Conservation (phyloP, 2,329 filamentous ascomycete species). For the Parafenestella ontariensis region DNA sequence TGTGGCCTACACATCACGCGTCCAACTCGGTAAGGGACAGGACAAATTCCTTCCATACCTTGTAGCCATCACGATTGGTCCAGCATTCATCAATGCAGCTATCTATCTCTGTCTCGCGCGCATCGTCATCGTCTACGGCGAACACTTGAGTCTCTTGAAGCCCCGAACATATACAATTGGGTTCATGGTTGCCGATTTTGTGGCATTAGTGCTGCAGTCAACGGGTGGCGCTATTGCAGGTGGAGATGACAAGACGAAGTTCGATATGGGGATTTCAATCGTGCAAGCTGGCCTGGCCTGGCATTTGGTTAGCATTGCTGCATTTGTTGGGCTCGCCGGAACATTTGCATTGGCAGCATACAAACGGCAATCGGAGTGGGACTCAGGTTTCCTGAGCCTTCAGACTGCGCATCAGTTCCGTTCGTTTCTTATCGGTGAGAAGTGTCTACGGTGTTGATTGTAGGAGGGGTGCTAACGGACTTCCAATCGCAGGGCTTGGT, state of each 20-base stretch:
- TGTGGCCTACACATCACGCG: conserved; percentile 61
- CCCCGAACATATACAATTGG: conserved; percentile 58
- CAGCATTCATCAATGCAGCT: conserved; percentile 59
- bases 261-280: conserved; percentile 57
- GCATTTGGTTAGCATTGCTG: conserved; percentile 58
- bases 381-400: background rate
- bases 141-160: conserved; percentile 10
- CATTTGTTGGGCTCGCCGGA: conserved; percentile 34
- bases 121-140: conserved; percentile 59
- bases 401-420: background rate
- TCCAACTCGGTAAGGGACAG: conserved; percentile 57
- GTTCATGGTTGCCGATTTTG: conserved; percentile 62
- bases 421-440: conserved; percentile 1
- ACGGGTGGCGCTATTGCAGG: conserved; percentile 62
- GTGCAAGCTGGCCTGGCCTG: conserved; percentile 62
- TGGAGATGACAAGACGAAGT: conserved; percentile 39
- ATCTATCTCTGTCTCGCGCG: conserved; percentile 62
- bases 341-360: background rate
- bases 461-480: background rate
- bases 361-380: background rate
- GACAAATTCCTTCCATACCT: conserved; percentile 59
- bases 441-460: no score
- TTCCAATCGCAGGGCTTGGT: background rate
- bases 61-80: conserved; percentile 60
- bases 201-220: conserved; percentile 63